Conservation (phyloP, 345 rosid species). For the Lenwebbia sp. region DNA sequence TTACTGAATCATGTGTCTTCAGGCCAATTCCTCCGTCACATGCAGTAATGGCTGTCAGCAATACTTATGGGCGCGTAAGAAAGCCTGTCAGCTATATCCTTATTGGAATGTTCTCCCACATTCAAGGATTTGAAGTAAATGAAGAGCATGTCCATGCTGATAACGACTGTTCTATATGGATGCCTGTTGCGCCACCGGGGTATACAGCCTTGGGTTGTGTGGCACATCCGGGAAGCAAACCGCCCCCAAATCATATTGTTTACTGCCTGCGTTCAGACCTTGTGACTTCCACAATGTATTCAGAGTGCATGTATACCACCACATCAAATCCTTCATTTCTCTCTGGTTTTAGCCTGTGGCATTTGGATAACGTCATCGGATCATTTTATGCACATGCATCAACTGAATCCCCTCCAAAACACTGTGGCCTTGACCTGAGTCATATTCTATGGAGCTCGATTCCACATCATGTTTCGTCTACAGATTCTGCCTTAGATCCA, state of each 20-base stretch:
- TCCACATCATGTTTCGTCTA: constrained; percentile 29
- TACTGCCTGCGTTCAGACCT: constrained; percentile 93
- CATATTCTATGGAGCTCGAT: constrained; percentile 67
- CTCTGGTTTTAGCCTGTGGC: constrained; percentile 96
- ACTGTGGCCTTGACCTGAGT: constrained; percentile 49
- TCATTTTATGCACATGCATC: constrained; percentile 83
- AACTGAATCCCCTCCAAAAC: constrained; percentile 43
- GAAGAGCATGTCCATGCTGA: constrained; percentile 19
- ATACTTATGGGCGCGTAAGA: constrained; percentile 90
- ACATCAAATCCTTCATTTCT: constrained; percentile 33
- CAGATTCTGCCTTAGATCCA: constrained; percentile 22
- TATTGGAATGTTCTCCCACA: constrained; percentile 52
- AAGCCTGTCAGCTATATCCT: constrained; percentile 75
- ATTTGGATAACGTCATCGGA: constrained; percentile 80
- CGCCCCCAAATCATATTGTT: constrained; percentile 76
- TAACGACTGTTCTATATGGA: constrained; percentile 81
- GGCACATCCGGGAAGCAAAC: constrained; percentile 67
- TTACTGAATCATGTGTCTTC: constrained; percentile 6
- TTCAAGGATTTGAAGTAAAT: constrained; percentile 34
- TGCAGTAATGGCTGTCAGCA: constrained; percentile 87
- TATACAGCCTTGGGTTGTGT: constrained; percentile 87
- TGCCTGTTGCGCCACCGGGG: constrained; percentile 92
- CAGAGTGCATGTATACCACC: constrained; percentile 66
- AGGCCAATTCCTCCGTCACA: constrained; percentile 97
- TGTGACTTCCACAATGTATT: constrained; percentile 70